phyloP scores from a whole-genome alignment of 352 stramenopile species.

The Pythium biforme region DNA sequence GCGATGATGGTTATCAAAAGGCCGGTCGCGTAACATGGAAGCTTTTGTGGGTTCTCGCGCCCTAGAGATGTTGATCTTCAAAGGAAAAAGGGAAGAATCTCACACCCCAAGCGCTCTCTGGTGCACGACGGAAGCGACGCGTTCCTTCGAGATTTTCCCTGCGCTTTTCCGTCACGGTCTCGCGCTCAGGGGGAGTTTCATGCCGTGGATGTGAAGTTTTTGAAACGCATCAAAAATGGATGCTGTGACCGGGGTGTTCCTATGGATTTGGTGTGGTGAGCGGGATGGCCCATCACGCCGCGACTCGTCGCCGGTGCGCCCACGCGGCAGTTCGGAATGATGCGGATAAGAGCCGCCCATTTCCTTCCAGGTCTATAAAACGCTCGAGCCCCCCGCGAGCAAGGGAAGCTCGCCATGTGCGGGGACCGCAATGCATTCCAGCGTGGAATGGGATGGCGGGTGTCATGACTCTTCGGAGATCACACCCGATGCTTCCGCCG shows the following conservation, averaged over 20 bases:
- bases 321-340: slow-evolving; percentile 9
- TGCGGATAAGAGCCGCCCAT: slow-evolving; percentile 12
- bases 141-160: slow-evolving; percentile 25
- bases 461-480: slow-evolving; percentile 15
- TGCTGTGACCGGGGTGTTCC: not conserved
- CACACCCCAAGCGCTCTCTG: not conserved
- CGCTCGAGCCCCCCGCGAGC: not conserved
- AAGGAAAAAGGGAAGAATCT: too few relatives aligned
- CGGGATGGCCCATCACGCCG: slow-evolving; percentile 16
- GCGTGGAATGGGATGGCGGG: not conserved
- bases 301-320: not conserved
- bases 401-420: not conserved
- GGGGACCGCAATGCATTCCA: not conserved
- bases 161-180: too few relatives aligned
- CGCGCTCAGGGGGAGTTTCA: not conserved
- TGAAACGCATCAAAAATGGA: slow-evolving; percentile 20
- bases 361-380: not conserved
- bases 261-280: not conserved
- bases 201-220: not conserved
- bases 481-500: too few relatives aligned
- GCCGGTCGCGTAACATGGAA: slow-evolving; percentile 12
- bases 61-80: too few relatives aligned
- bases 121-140: slow-evolving; percentile 17
- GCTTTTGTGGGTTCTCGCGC: not conserved
- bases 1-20: slow-evolving; percentile 29